Conservation (phyloP, 139 green algal species). For the Micractinium conductrix region DNA sequence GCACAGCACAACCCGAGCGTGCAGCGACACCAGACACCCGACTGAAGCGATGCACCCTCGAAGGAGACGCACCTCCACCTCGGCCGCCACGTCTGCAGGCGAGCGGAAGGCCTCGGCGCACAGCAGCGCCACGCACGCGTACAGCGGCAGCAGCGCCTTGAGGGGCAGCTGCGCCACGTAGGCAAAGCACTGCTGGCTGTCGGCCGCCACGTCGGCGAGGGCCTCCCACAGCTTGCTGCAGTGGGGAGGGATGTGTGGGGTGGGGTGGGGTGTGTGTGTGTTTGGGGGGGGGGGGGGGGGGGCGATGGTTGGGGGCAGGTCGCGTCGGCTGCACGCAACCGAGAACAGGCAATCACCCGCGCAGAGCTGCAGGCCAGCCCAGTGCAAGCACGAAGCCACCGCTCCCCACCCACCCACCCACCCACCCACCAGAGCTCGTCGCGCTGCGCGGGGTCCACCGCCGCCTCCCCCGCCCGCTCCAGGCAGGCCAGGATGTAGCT, state of each 20-base stretch:
- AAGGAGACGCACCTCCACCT: slow-evolving; percentile 6
- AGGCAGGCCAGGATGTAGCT: slow-evolving; percentile 14
- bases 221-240: slow-evolving; percentile 28
- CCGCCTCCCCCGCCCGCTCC: slow-evolving; percentile 15
- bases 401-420: neutral
- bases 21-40: neutral
- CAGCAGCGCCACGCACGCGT: slow-evolving; percentile 10
- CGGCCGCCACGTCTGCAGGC: neutral
- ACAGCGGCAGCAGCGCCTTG: slow-evolving; percentile 4
- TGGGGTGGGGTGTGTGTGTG: too few species aligned
- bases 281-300: too few species aligned
- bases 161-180: slow-evolving; percentile 10
- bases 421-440: slow-evolving; percentile 1
- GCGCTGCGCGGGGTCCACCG: slow-evolving; percentile 8
- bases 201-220: slow-evolving; percentile 11
- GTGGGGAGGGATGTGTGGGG: neutral
- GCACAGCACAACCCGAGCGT: neutral
- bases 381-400: too few species aligned
- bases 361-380: too few species aligned
- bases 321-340: neutral
- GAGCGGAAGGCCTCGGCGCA: slow-evolving; percentile 20
- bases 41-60: too few species aligned
- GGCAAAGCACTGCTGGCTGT: slow-evolving; percentile 17
- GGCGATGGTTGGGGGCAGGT: neutral
- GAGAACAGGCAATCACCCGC: neutral